Evolutionary conservation across 495 filamentous ascomycete genomes (phyloP), one percentile per base, ranked within the genome.

Genomic region (Talaromyces thailandensis): DNA sequence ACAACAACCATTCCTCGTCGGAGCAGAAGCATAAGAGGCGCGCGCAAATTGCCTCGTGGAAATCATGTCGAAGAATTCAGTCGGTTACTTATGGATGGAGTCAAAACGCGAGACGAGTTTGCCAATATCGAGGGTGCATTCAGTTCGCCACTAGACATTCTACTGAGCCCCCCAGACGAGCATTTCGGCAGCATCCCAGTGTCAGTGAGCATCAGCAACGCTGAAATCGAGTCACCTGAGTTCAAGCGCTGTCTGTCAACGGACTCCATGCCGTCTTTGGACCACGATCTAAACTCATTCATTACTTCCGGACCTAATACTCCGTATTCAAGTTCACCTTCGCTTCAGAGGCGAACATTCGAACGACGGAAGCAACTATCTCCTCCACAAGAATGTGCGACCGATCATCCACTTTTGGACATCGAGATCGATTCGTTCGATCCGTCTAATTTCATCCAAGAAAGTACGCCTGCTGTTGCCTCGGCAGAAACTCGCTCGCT

Each of bases 221-320:
- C 66, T 6, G 77, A 76, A n/a, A 62, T 68, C 18, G 77, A 75
- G 23, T 62, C 70, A 9, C 65, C 70, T 9, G 75, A 68, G 16
- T 86, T 83, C 1, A 66, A 72, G 1, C 75, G 77, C 29, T 86
- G 86, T 11, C 67, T 79, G 26, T 89, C 85, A 25, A 81, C 73
- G 18, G 84, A 84, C 53, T 88, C 86, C 0, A 80, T 84, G 61
- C 86, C 86, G 12, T 88, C 86, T 0, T 70, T 89, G 31, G 82
- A 81, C 16, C 76, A 78, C 29, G 85, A 86, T 62, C 64, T 70
- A n/a, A 76, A 76, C 6, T 82, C 81, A 2, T 58, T 66, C 9
- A 62, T 37, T 16, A 79, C 79, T 2, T 71, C 67, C 16, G 76
- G 78, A 58, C 67, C 72, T 9, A 72, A 69, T 25, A 66, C 68